Conservation (phyloP, 805 yeast genomes). For the Pichia eremophila region DNA sequence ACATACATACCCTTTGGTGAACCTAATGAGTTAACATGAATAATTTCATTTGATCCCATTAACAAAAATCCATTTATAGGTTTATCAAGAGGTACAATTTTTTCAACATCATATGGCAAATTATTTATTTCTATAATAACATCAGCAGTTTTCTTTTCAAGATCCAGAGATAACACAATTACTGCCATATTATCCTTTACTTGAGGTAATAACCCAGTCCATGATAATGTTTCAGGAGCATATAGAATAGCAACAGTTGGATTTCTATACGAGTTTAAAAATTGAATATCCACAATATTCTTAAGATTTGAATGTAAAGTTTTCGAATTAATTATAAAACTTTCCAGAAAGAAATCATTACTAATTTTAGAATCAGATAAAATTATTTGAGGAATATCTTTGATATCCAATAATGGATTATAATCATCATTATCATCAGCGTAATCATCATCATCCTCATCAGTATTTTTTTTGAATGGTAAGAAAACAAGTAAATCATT, state of each 20-base stretch:
- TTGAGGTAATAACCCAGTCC: constrained; percentile 68
- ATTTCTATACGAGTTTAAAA: constrained; percentile 64
- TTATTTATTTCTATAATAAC: constrained; percentile 54
- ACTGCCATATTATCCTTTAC: constrained; percentile 54
- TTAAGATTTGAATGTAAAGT: constrained; percentile 47
- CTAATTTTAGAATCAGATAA: constrained; percentile 7
- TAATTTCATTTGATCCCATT: constrained; percentile 66
- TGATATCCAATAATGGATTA: constrained; percentile 7
- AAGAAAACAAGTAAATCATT: constrained; percentile 64
- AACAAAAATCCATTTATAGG: constrained; percentile 64
- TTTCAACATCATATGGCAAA: constrained; percentile 67
- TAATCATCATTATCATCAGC: constrained; percentile 19
- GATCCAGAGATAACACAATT: constrained; percentile 60
- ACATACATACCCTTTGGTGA: constrained; percentile 53
- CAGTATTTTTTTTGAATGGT: constrained; percentile 45
- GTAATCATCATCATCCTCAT: constrained; percentile 8
- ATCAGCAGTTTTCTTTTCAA: constrained; percentile 48
- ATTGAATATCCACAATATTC: constrained; percentile 62
- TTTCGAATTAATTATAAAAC: constrained; percentile 50
- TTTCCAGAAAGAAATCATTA: constrained; percentile 35
- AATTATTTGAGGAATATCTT: not conserved
- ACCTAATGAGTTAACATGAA: constrained; percentile 76
- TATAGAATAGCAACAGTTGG: constrained; percentile 49
- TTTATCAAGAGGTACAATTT: constrained; percentile 50
- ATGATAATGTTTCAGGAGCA: constrained; percentile 34